Evolutionary conservation across 2,329 filamentous ascomycete species (phyloP).

Genomic region (Hypoxylon sp.): DNA sequence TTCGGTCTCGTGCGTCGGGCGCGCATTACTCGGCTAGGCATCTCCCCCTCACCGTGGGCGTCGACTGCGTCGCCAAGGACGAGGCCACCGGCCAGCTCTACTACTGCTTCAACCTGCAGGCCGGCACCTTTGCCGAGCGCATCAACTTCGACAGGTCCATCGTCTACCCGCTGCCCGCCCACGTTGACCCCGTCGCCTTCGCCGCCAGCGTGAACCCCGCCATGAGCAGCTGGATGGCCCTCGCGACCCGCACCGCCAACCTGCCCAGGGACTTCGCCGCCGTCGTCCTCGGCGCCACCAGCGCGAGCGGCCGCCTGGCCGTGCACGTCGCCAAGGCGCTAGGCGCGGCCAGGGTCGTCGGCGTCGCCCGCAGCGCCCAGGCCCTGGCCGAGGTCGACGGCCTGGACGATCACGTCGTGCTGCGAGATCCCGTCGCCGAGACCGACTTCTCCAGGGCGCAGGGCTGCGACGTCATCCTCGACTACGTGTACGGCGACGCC

Average conservation of each 20-base stretch:
- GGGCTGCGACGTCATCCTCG: constrained; percentile 61
- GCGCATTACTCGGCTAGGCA: constrained; percentile 60
- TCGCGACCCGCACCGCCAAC: constrained; percentile 53
- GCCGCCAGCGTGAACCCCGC: constrained; percentile 63
- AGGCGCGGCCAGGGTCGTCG: constrained; percentile 59
- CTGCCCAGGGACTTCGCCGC: constrained; percentile 55
- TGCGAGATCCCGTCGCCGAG: constrained; percentile 50
- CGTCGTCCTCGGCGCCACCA: constrained; percentile 62
- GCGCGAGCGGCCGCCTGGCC: constrained; percentile 59
- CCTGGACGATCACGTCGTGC: constrained; percentile 56
- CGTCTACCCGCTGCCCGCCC: constrained; percentile 51
- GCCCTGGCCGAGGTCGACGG: constrained; percentile 51
- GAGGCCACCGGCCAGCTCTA: constrained; percentile 55
- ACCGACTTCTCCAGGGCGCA: constrained; percentile 55
- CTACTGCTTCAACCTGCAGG: constrained; percentile 55
- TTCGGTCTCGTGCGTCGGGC: constrained; percentile 60
- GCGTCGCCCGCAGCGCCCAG: constrained; percentile 57
- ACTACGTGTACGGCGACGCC: constrained; percentile 63
- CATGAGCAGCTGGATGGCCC: constrained; percentile 65
- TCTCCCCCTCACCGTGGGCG: constrained; percentile 60
- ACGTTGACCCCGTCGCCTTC: constrained; percentile 57
- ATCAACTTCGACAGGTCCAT: constrained; percentile 55
- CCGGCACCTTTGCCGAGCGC: constrained; percentile 56
- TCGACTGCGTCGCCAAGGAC: constrained; percentile 60
- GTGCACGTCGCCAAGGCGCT: constrained; percentile 56